Base-by-base conservation (phyloP, 2,329 filamentous ascomycete species). In the Fusarium acutatum region DNA sequence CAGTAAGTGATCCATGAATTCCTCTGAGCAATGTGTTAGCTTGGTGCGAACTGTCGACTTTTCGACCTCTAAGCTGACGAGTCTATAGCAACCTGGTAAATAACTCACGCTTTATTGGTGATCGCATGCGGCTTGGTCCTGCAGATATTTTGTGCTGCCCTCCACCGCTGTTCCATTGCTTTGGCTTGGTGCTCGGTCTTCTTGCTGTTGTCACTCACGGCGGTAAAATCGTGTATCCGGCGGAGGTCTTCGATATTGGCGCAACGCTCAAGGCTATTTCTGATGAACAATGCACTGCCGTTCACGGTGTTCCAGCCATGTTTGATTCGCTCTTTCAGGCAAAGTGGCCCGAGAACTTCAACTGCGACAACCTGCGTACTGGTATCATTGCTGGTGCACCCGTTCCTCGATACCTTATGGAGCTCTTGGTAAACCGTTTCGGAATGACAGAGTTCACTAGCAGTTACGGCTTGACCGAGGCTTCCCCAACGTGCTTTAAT, bases 291-390 rank as follows among this genome's bases (percentile, higher is more conserved):
- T 93, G 91, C 80, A 96, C 94, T 0, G 93, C 92, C 0, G 85
- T 96, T 1, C 93, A 95, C 79, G 94, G 94, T 38, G 94, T 96
- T 0, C 94, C 94, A 0, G 93, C 94, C 64, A 96, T 96, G 94
- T 94, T 95, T 81, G 92, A 94, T 79, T 90, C 91, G 0, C 82
- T 90, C 6, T 85, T 90, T 73, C 84, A 88, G 24, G 84, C 86
- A 22, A 81, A 84, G 41, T 79, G 82, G 63, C 81, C 79, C 2
- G 75, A 81, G 9, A 80, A 81, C 60, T 85, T 86, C 77, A 81
- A 83, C 70, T 86, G 84, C 77, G 84, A 86, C 3, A 84, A 83
- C 11, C 85, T 95, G 24, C 87, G 93, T 38, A 95, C 93, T 0
- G 93, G 93, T 13, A 95, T 94, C 76, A 92, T 95, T 49, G 93